A percentile compares a stretch with the other conserved stretches of the same genome.
These are phyloP conservation scores for Usnea hakonensis DNA, from an alignment of 495 filamentous ascomycete species.

Conservation along the genomic window DNA sequence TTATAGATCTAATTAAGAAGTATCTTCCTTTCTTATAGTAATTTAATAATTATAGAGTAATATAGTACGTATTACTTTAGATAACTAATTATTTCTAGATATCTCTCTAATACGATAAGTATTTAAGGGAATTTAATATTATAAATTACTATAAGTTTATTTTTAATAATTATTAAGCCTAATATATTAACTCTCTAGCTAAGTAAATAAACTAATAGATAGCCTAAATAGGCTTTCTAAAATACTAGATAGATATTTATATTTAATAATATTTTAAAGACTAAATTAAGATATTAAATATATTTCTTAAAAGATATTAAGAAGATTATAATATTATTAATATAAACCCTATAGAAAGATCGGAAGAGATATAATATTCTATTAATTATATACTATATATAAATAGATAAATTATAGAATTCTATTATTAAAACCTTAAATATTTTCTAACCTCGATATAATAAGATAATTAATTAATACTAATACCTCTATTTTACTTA, in stretches of 20 bases:
- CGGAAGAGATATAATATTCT: background rate
- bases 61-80: background rate
- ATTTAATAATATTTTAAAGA: background rate
- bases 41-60: too few species aligned
- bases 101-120: background rate
- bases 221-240: background rate
- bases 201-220: background rate
- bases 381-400: background rate
- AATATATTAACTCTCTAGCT: background rate
- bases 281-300: background rate
- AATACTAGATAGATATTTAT: background rate
- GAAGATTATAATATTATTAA: background rate
- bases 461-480: background rate
- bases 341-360: background rate
- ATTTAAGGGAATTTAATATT: background rate
- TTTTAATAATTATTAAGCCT: background rate
- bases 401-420: background rate
- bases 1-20: background rate
- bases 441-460: background rate
- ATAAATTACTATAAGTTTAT: background rate
- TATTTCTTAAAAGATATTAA: background rate
- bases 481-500: background rate
- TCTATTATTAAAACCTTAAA: background rate
- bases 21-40: background rate
- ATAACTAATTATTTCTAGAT: background rate